Evolutionary conservation across 1,284 basidiomycete genomes (phyloP).

Genomic region (Microbotryum silenes-acaulis): DNA sequence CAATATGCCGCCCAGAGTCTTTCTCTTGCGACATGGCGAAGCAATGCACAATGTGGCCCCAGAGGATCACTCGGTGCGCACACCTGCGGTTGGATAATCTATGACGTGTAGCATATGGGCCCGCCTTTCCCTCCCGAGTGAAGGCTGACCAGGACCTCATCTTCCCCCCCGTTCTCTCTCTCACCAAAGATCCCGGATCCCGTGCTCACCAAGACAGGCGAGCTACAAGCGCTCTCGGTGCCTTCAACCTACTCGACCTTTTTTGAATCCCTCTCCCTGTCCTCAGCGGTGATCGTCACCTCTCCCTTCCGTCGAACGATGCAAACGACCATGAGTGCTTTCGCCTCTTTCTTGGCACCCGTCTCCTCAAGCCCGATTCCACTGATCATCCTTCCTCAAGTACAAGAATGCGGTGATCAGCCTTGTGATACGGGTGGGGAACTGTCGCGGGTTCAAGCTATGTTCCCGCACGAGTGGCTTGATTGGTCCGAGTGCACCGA

Average conservation of each 20-base stretch:
- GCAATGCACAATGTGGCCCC: constrained; percentile 2
- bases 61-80: not conserved
- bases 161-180: no score
- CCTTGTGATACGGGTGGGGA: constrained; percentile 25
- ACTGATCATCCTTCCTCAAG: constrained; percentile 21
- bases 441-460: constrained; percentile 10
- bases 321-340: constrained; percentile 25
- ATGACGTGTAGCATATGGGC: no score
- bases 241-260: constrained; percentile 18
- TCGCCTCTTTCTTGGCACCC: constrained; percentile 13
- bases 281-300: constrained; percentile 17
- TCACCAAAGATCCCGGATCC: not conserved
- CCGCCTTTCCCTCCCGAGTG: not conserved
- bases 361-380: not conserved
- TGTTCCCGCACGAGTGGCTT: constrained; percentile 17
- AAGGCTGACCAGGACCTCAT: not conserved
- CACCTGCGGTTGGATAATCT: not conserved
- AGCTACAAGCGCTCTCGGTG: constrained; percentile 8
- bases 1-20: constrained; percentile 19
- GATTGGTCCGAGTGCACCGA: constrained; percentile 19
- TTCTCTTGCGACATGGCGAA: constrained; percentile 12
- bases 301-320: constrained; percentile 23
- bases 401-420: constrained; percentile 25
- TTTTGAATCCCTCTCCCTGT: constrained; percentile 15
- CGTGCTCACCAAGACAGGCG: not conserved